Evolutionary conservation across 2,329 filamentous ascomycete genomes (phyloP), one percentile per base, ranked within the genome.

Genomic region (Epichloe sibirici): DNA sequence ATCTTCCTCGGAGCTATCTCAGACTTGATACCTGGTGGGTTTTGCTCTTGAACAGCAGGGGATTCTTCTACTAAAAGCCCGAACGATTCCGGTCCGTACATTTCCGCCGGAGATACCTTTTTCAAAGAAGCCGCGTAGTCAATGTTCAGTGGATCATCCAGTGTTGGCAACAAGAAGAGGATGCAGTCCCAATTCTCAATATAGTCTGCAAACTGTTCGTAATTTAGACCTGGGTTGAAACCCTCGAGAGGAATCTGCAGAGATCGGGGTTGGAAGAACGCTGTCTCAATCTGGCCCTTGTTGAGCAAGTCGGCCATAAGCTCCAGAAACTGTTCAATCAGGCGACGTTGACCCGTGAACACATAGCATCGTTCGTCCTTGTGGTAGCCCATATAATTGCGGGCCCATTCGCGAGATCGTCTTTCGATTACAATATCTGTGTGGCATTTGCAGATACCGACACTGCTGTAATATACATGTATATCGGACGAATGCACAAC

Each of bases 291-390:
- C 9, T 49, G 28, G 3, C 35, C 25, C 25, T 52, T 12, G 35
- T 13, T 34, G 46, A 55, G 48, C 35, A 47, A 8, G 13, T 37
- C 13, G n/a, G 23, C 45, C 17, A 34, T 39, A 11, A 21, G 21
- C 9, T 25, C 21, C 28, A 57, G 21, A 34, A 58, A 56, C 2
- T 35, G 12, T 11, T 47, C 43, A 1, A 58, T 34, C 3, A 56
- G 53, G 3, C 53, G 46, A 13, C 54, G 47, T 21, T 58, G 53
- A 5, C 55, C 57, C 17, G 38, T 48, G 51, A 59, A 59, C 2
- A 47, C 55, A 28, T 51, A 51, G 51, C 53, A 57, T 2, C 34
- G 25, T 13, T 46, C 23, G 2, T 40, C 17, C 5, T 7, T 3
- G 39, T 51, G 17, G 52, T 53, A 58, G 44, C 48, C 51, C 45